Evolutionary conservation across 768 basidiomycete genomes (phyloP), one percentile per base, ranked within the genome.

Genomic region (Tephrocybe rancida): DNA sequence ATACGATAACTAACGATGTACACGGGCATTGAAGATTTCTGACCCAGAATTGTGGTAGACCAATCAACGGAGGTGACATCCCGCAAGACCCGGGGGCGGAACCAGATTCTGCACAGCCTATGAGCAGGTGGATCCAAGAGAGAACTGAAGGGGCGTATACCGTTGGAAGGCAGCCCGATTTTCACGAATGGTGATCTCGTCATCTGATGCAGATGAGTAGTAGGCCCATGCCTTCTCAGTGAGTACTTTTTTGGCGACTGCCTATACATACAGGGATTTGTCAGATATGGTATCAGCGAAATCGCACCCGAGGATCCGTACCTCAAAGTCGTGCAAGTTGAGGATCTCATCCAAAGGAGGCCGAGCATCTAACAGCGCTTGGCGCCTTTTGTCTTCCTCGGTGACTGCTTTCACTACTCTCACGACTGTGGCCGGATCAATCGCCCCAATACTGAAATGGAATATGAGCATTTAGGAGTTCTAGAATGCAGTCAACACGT

Each of bases 241-340:
- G 75, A 98, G 85, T 11, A 91, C 86, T 59, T 74, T 75, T 68
- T 81, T 88, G 19, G 92, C 94, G 42, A 98, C 85, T 18, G 88
- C 81, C 90, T 92, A 52, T 27, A 6, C 26, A 48, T 44, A 24
- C 5, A n/a, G 52, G 70, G 32, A 37, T 37, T 13, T 13, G 29
- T 30, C 7, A 13, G 30, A 32, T 13, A 32, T 7, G 13, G 13
- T 32, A 32, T 13, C 30, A 32, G 6, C 7, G 7, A 32, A 7
- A 7, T 32, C 16, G n/a, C 7, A 37, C n/a, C 16, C 14, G 14
- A 9, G 16, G n/a, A 4, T 16, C n/a, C 14, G 35, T 50, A 86
- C 92, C 79, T 96, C 95, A 62, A 96, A 96, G 69, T 97, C 95
- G 67, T 97, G 94, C 63, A 98, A 70, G 62, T 88, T 94, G 30